phyloP scores from a whole-genome alignment of 1,139 yeast species.

The Protomyces gravidus region DNA sequence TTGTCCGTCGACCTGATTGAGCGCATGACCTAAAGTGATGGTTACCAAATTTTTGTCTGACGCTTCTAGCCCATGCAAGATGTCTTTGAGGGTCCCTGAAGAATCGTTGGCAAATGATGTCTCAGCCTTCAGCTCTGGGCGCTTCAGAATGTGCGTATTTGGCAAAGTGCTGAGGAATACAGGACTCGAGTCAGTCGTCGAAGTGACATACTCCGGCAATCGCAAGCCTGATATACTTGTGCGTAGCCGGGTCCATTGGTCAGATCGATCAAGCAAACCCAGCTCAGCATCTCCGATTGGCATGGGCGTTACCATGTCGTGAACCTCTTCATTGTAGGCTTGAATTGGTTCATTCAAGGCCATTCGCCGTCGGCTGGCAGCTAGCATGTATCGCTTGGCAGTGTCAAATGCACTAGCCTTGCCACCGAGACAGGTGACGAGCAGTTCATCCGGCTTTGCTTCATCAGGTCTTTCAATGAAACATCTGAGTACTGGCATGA shows the following conservation, averaged over 20 bases:
- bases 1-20: background rate
- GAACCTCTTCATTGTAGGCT: background rate
- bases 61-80: background rate
- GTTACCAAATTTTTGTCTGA: too few species aligned
- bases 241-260: background rate
- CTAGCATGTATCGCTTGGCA: background rate
- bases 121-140: background rate
- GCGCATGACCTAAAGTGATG: background rate
- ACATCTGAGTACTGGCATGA: background rate
- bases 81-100: background rate
- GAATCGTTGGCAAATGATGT: background rate
- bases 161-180: background rate
- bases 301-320: background rate
- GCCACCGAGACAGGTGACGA: background rate
- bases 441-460: background rate
- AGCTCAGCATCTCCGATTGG: background rate
- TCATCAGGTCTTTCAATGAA: background rate
- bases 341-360: background rate
- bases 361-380: background rate
- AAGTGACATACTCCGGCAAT: background rate
- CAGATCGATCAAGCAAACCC: background rate
- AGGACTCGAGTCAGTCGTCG: background rate
- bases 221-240: background rate
- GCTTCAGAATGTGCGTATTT: background rate
- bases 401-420: background rate